These are phyloP conservation scores for Epichloe festucae DNA, from an alignment of 2,329 filamentous ascomycete species.

Conservation along the genomic window DNA sequence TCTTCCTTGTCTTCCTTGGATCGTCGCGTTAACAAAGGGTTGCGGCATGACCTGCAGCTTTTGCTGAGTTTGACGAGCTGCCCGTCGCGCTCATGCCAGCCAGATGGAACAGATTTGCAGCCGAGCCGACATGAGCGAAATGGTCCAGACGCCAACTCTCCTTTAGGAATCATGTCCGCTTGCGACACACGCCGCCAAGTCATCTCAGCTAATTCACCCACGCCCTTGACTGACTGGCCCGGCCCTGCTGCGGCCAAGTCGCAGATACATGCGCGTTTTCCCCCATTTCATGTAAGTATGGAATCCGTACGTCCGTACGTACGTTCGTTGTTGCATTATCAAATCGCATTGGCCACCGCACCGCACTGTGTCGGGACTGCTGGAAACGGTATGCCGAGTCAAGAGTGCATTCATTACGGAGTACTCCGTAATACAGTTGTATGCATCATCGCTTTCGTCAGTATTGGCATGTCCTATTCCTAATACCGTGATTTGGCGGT, in stretches of 20 bases:
- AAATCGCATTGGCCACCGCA: not conserved
- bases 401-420: not conserved
- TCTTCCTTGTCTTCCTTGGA: not conserved
- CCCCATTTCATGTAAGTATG: not conserved
- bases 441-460: not conserved
- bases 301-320: not conserved
- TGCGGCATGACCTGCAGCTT: not conserved
- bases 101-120: not conserved
- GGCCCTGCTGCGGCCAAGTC: not conserved
- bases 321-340: not conserved
- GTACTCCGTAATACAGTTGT: too few relatives aligned
- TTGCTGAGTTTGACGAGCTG: not conserved
- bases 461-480: too few relatives aligned
- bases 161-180: constrained; percentile 12
- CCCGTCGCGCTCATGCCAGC: not conserved
- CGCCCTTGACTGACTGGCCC: not conserved
- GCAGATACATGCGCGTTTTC: not conserved
- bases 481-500: not conserved
- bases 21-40: not conserved
- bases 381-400: constrained; percentile 11
- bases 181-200: constrained; percentile 5
- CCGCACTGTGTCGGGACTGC: constrained; percentile 6
- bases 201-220: not conserved
- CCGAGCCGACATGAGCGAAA: not conserved
- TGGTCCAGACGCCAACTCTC: constrained; percentile 4